Evolutionary conservation across 2,329 filamentous ascomycete species (phyloP).

Genomic region (Trichoderma asperellum): DNA sequence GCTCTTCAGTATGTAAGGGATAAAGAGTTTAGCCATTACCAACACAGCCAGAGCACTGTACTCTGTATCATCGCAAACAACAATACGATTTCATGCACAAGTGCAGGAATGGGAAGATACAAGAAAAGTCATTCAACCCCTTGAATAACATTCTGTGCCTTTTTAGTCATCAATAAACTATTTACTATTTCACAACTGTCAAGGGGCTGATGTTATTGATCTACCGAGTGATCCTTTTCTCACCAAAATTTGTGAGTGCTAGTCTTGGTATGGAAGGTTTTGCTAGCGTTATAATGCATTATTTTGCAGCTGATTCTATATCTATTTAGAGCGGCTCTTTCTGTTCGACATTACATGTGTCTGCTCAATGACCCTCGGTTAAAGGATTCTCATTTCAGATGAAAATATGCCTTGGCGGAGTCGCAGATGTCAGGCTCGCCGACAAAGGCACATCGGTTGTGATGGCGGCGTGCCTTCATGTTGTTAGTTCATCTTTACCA

Average conservation of each 20-base stretch:
- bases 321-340: not conserved
- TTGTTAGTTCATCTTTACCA: not conserved
- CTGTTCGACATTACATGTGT: not conserved
- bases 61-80: not conserved
- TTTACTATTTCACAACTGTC: no score
- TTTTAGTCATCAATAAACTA: not conserved
- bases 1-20: not conserved
- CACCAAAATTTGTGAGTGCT: not conserved
- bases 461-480: not conserved
- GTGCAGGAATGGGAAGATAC: not conserved
- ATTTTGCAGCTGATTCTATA: not conserved
- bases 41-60: not conserved
- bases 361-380: not conserved
- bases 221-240: no score
- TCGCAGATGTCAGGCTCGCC: not conserved
- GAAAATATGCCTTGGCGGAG: not conserved
- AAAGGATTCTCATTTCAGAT: not conserved
- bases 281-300: not conserved
- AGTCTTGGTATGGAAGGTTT: not conserved
- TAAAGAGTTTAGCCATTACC: not conserved
- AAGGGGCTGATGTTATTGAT: not conserved
- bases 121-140: not conserved
- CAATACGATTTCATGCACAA: no score
- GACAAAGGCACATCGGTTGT: not conserved
- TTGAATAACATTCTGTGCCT: not conserved